Conservation (phyloP, 1,139 yeast genomes). For the Kodamaea sp. region DNA sequence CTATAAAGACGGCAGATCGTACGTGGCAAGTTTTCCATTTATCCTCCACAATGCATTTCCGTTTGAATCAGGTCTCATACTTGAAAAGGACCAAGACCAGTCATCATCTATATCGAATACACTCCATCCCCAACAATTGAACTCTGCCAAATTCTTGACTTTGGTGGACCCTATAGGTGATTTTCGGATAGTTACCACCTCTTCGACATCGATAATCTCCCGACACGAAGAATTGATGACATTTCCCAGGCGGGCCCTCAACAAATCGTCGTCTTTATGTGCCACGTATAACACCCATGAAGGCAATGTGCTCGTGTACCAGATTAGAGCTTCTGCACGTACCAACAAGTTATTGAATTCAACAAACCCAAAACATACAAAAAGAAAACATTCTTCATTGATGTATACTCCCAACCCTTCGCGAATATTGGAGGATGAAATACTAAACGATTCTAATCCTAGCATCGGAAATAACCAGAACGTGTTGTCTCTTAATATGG, state of each 20-base stretch:
- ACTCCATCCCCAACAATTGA: constrained; percentile 25
- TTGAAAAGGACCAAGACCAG: constrained; percentile 48
- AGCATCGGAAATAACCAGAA: constrained; percentile 13
- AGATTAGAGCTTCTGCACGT: constrained; percentile 46
- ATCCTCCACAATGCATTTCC: constrained; percentile 55
- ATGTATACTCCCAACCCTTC: constrained; percentile 45
- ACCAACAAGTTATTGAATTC: constrained; percentile 15
- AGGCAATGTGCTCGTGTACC: constrained; percentile 48
- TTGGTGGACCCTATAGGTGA: constrained; percentile 72
- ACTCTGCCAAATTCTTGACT: constrained; percentile 53
- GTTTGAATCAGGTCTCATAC: constrained; percentile 63
- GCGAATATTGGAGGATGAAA: constrained; percentile 46
- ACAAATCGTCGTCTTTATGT: constrained; percentile 42
- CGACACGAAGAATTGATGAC: constrained; percentile 55
- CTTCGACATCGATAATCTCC: constrained; percentile 68
- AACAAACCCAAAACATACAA: constrained; percentile 14
- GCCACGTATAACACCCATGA: constrained; percentile 55
- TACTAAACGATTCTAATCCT: constrained; percentile 17
- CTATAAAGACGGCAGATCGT: constrained; percentile 56
- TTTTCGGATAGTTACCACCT: constrained; percentile 64
- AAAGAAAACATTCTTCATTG: constrained; percentile 27
- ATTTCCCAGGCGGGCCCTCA: constrained; percentile 45
- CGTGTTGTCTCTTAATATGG: constrained; percentile 41
- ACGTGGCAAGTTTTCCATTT: constrained; percentile 66
- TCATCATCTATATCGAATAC: constrained; percentile 12